Conservation (phyloP, 2,329 filamentous ascomycete genomes). For the Botrytis porri region DNA sequence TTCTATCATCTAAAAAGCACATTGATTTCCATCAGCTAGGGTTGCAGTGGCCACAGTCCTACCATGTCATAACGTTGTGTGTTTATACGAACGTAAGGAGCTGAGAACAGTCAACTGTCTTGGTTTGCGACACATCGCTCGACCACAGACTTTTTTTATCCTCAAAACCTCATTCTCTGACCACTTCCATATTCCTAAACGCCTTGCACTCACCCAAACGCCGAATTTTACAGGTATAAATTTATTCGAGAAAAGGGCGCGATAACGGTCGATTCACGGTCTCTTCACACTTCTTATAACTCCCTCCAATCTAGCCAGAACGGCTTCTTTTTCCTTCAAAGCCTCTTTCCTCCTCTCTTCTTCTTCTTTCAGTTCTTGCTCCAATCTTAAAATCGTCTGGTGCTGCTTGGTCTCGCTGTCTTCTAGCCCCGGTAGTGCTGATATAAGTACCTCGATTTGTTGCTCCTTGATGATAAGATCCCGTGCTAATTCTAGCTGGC, state of each 20-base stretch:
- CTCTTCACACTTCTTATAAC: slow-evolving; percentile 60
- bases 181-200: neutral
- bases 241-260: neutral
- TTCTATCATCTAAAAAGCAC: slow-evolving; percentile 60
- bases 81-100: neutral
- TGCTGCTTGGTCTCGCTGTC: slow-evolving; percentile 77
- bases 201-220: slow-evolving; percentile 23
- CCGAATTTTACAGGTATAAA: neutral
- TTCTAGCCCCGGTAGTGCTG: slow-evolving; percentile 71
- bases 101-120: neutral
- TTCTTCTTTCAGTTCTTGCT: slow-evolving; percentile 61
- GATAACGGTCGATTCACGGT: slow-evolving; percentile 44
- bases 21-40: slow-evolving; percentile 85
- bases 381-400: slow-evolving; percentile 60
- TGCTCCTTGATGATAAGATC: slow-evolving; percentile 79
- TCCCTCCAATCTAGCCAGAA: slow-evolving; percentile 57
- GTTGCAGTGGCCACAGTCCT: slow-evolving; percentile 85
- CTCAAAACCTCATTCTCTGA: neutral
- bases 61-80: slow-evolving; percentile 42
- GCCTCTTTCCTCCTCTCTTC: slow-evolving; percentile 62
- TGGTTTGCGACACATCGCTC: neutral
- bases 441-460: slow-evolving; percentile 77
- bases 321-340: slow-evolving; percentile 60
- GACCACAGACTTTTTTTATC: neutral
- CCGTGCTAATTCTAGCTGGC: slow-evolving; percentile 69